Evolutionary conservation across 495 filamentous ascomycete genomes (phyloP), one percentile per base, ranked within the genome.

Genomic region (Hyaloscypha bicolor): DNA sequence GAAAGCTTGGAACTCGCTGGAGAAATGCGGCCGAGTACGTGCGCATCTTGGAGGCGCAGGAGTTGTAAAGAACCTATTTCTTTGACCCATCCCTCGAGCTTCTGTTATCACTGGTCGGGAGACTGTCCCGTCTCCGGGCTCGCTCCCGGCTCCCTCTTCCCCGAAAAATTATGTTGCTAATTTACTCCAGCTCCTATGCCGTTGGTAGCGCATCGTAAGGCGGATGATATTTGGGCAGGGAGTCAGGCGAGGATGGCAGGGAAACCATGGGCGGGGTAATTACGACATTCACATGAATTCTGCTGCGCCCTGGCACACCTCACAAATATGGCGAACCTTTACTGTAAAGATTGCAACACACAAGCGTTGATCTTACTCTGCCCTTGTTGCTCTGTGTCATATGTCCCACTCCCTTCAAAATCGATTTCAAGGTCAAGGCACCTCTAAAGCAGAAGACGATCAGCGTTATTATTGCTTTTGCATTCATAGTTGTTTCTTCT

Each of bases 1-100:
- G 60, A 14, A 67, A 64, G 37, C 69, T 76, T 42, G 69, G 76
- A 42, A 48, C 61, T 9, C 48, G 75, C 48, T 81, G 78, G 78
- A 71, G 75, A 61, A 77, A 75, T 59, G 78, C 77, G 39, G 76
- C 76, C 32, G 60, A 75, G 64, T 72, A 72, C 35, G 9, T 60
- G 53, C 59, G 68, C 19, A 70, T 74, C 19, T 57, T 77, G 56
- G 76, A 75, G 62, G 74, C 73, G 3, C 71, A 74, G 48, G 74
- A 74, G 65, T 74, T 73, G 25, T 25, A 25, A 25, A 25, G 25
- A 25, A 25, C 25, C 25, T 25, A 25, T 25, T 25, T 25, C 25
- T 25, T 25, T 25, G 25, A 25, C 25, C 25, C 25, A 25, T 25
- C 25, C 25, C 25, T 25, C 25, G 25, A 25, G 25, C 25, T 25